Conservation (phyloP, 176 grass and related monocot genomes). For the Puccinellia tenuiflora region DNA sequence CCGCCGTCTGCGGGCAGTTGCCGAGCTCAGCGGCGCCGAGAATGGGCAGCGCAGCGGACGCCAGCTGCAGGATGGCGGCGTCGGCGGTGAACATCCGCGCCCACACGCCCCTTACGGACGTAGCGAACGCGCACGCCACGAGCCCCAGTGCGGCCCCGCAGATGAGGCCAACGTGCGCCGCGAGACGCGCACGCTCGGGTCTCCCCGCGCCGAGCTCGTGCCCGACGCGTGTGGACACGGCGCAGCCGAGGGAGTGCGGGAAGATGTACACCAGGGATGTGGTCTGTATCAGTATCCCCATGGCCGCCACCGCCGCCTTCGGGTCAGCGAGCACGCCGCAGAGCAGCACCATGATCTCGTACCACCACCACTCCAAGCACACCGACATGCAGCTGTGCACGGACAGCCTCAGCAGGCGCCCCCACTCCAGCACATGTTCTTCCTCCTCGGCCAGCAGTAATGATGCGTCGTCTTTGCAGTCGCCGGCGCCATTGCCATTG, state of each 20-base stretch:
- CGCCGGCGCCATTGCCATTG: not conserved
- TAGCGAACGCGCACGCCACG: slow-evolving; percentile 42
- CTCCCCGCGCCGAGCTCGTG: slow-evolving; percentile 75
- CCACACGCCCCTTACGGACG: slow-evolving; percentile 57
- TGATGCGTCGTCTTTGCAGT: slow-evolving; percentile 17
- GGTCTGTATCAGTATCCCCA: slow-evolving; percentile 90
- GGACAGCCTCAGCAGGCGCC: slow-evolving; percentile 50
- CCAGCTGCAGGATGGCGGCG: slow-evolving; percentile 38
- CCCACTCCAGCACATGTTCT: slow-evolving; percentile 42
- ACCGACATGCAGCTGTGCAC: slow-evolving; percentile 72
- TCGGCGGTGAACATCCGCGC: slow-evolving; percentile 66
- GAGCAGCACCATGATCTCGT: slow-evolving; percentile 94
- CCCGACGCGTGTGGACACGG: slow-evolving; percentile 73
- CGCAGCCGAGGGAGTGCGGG: slow-evolving; percentile 73
- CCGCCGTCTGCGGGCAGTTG: slow-evolving; percentile 84
- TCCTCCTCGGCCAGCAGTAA: not conserved
- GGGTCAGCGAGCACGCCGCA: slow-evolving; percentile 74
- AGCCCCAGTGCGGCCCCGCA: slow-evolving; percentile 46
- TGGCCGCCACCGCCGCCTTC: slow-evolving; percentile 63
- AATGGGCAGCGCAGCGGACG: slow-evolving; percentile 55
- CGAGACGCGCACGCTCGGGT: slow-evolving; percentile 49
- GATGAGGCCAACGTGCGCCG: slow-evolving; percentile 40
- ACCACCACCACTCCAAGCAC: slow-evolving; percentile 99
- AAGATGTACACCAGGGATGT: slow-evolving; percentile 94
- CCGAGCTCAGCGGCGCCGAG: slow-evolving; percentile 82